A percentile compares a stretch with the other conserved stretches of the same genome.
Evolutionary conservation across 208 protist species (phyloP).

Genomic region (Strigomonas galati): DNA sequence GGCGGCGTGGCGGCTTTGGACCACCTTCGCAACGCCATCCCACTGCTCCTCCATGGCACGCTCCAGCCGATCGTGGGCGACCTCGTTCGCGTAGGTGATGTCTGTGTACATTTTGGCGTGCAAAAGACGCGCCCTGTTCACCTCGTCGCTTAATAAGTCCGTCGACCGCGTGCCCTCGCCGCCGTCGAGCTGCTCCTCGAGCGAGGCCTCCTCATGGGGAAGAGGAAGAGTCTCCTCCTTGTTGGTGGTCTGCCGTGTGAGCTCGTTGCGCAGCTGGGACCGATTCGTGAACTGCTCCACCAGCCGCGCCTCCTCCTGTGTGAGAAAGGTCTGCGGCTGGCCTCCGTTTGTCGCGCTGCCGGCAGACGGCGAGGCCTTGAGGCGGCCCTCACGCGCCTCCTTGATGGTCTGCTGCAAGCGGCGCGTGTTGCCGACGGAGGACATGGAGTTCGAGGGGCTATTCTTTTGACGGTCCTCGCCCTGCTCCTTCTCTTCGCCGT

Average conservation of each 20-base stretch:
- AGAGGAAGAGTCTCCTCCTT: not conserved
- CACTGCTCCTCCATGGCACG: conserved; percentile 49
- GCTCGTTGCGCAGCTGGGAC: not conserved
- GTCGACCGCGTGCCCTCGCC: not conserved
- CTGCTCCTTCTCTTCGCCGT: not conserved
- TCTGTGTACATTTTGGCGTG: conserved; percentile 13
- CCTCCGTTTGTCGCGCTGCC: not conserved
- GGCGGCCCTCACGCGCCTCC: conserved; percentile 8
- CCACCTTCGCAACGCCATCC: conserved; percentile 60
- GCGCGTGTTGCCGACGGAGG: not conserved
- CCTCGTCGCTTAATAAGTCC: not conserved
- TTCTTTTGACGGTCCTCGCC: not conserved
- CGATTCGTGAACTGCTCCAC: conserved; percentile 18
- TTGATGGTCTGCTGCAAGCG: conserved; percentile 7
- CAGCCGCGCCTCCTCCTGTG: conserved; percentile 16
- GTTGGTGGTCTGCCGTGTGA: not conserved
- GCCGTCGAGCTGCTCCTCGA: conserved; percentile 1
- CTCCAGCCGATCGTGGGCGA: conserved; percentile 33
- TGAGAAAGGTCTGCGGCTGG: not conserved
- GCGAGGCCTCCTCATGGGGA: not conserved
- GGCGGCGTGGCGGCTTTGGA: conserved; percentile 53
- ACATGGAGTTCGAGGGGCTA: not conserved
- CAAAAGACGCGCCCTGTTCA: not conserved
- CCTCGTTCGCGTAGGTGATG: conserved; percentile 45
- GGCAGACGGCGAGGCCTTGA: not conserved